phyloP scores from a whole-genome alignment of 345 rosid genomes.

The Noccaea bulbosa region DNA sequence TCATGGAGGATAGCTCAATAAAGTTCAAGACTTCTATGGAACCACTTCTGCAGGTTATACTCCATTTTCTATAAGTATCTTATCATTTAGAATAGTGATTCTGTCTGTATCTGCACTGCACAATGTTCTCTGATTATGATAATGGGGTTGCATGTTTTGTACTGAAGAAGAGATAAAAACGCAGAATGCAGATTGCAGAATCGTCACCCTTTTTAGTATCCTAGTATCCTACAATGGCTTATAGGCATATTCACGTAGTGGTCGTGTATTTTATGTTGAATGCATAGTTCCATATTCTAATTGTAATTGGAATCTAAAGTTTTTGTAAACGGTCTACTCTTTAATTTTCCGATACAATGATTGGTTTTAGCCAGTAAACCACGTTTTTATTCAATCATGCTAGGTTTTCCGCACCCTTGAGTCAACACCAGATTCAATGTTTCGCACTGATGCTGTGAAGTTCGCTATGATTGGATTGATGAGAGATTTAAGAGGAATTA shows the following conservation, averaged over 20 bases:
- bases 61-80: conserved; percentile 19
- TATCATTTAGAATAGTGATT: conserved; percentile 5
- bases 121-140: conserved; percentile 9
- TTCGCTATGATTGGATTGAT: conserved; percentile 88
- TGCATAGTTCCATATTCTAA: conserved; percentile 8
- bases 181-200: conserved; percentile 5
- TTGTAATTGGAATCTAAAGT: neutral
- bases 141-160: conserved; percentile 23
- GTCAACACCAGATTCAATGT: conserved; percentile 83
- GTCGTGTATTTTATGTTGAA: conserved; percentile 14
- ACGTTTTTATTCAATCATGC: conserved; percentile 35
- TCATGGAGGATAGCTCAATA: conserved; percentile 95
- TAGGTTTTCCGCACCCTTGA: conserved; percentile 88
- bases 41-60: conserved; percentile 73
- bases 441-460: conserved; percentile 91
- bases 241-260: conserved; percentile 19
- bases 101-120: conserved; percentile 22
- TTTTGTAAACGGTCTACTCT: neutral
- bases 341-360: neutral
- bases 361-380: conserved; percentile 14
- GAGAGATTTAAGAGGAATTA: conserved; percentile 98
- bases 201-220: conserved; percentile 1
- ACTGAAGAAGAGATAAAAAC: conserved; percentile 10
- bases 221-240: conserved; percentile 5
- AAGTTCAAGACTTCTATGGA: conserved; percentile 99